These are phyloP conservation scores for Hypsizygus marmoreus DNA, from an alignment of 768 basidiomycete species.

Conservation along the genomic window DNA sequence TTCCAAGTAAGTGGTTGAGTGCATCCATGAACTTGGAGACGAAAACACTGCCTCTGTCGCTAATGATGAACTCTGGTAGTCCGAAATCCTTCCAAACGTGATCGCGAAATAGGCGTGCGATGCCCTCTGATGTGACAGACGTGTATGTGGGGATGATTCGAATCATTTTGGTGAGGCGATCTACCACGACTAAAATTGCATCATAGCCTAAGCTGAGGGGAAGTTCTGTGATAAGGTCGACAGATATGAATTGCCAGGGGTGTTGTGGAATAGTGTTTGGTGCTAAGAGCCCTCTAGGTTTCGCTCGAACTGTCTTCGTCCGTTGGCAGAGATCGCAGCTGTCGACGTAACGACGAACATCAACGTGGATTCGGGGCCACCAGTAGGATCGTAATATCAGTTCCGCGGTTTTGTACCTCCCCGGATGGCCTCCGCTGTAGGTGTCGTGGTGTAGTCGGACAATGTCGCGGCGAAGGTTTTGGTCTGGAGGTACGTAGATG, in stretches of 20 bases:
- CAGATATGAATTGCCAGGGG: conserved; percentile 34
- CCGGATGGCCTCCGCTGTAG: conserved; percentile 31
- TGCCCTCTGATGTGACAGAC: conserved; percentile 18
- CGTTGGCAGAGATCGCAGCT: conserved; percentile 31
- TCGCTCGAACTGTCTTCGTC: conserved; percentile 33
- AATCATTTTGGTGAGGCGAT: conserved; percentile 20
- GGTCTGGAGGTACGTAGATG: conserved; percentile 24
- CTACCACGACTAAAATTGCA: conserved; percentile 33
- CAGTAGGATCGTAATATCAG: conserved; percentile 27
- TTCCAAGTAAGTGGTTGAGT: conserved; percentile 2
- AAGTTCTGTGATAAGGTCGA: conserved; percentile 38
- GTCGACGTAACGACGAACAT: conserved; percentile 22
- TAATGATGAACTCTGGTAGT: conserved; percentile 9
- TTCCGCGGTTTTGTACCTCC: conserved; percentile 30
- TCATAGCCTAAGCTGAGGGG: conserved; percentile 31
- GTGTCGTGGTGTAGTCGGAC: conserved; percentile 18
- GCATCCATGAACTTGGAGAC: conserved; percentile 7
- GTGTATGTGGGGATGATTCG: conserved; percentile 20
- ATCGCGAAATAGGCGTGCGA: conserved; percentile 6
- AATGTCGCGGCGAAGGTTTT: conserved; percentile 13
- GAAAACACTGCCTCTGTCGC: conserved; percentile 19
- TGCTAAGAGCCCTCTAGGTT: conserved; percentile 18
- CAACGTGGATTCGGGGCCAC: conserved; percentile 20
- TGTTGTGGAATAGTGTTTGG: conserved; percentile 20
- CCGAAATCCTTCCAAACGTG: conserved; percentile 7